Evolutionary conservation across 352 stramenopile genomes (phyloP), one percentile per base, ranked within the genome.

Genomic region (Aphanomyces stellatus): DNA sequence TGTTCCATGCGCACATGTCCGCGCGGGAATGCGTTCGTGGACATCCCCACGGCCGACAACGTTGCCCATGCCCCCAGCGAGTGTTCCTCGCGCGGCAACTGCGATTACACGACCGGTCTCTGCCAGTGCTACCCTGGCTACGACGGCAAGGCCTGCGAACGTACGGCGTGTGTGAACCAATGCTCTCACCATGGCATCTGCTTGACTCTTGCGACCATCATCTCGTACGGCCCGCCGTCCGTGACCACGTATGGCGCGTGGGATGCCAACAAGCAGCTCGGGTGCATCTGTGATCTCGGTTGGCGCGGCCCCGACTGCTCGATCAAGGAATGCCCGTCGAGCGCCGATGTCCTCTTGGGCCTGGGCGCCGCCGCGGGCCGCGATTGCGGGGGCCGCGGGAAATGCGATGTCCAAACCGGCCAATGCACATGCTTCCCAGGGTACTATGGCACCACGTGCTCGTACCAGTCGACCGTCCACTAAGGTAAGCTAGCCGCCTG

Each of bases 261-360:
- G 90, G 96, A 99, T 71, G 81, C 76, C 24, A 73, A 80, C 42
- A 98, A 98, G 78, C 85, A 97, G 61, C 92, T 97, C 70, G 95
- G 93, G 55, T 98, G 96, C 80, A 89, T 87, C 72, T 99, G 95
- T 69, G 95, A 98, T 72, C 71, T 91, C 34, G 96, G 95, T 40
- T 98, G 91, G 75, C 87, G 93, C 70, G 96, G 96, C 2, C 90
- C 95, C 0, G 96, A 99, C 77, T 98, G 96, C 74, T 98, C 87
- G 51, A 77, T 97, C 40, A 95, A 97, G 72, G 92, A 98, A 71
- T 98, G 95, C 62, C 96, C 94, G 15, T 97, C 91, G 28, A 88
- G 88, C 4, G 13, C 64, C 4, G 95, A 99, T 69, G 81, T 98
- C 27, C 75, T 99, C 71, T 74, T 88, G 2, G 91, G 92, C 19